Evolutionary conservation across 2,329 filamentous ascomycete species (phyloP).

Genomic region (Cladosporium sp.): DNA sequence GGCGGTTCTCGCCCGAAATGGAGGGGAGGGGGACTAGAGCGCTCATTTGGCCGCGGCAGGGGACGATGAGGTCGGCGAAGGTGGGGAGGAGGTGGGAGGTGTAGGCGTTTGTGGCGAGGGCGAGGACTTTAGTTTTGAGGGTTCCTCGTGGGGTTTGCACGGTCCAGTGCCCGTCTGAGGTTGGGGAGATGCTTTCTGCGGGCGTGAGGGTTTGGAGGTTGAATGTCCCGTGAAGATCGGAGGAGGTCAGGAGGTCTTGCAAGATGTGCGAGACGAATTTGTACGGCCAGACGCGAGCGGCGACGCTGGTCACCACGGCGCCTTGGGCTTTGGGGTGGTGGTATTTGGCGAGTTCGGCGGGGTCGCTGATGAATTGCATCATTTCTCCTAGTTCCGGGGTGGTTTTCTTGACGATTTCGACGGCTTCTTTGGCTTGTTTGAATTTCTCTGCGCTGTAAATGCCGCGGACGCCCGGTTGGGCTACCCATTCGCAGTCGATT

Average conservation of each 20-base stretch:
- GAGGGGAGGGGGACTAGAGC: conserved; percentile 55
- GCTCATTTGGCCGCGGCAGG: conserved; percentile 69
- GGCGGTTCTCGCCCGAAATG: conserved; percentile 29
- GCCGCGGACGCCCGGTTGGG: conserved; percentile 59
- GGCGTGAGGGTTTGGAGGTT: conserved; percentile 74
- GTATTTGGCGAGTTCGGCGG: conserved; percentile 46
- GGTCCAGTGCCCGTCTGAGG: conserved; percentile 45
- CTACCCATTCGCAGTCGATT: conserved; percentile 67
- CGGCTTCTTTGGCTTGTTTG: conserved; percentile 45
- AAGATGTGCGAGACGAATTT: conserved; percentile 73
- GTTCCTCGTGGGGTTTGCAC: conserved; percentile 65
- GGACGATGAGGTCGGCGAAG: conserved; percentile 68
- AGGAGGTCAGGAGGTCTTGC: conserved; percentile 49
- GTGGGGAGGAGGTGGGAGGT: conserved; percentile 68
- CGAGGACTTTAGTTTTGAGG: conserved; percentile 57
- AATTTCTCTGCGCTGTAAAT: conserved; percentile 57
- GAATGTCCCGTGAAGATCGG: conserved; percentile 39
- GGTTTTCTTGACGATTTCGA: conserved; percentile 46
- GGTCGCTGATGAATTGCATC: conserved; percentile 37
- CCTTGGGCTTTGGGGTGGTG: conserved; percentile 53
- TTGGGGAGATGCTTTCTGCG: conserved; percentile 36
- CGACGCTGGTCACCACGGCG: conserved; percentile 59
- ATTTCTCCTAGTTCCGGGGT: conserved; percentile 53
- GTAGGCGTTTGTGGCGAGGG: conserved; percentile 81
- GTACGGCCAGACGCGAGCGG: conserved; percentile 75